These are phyloP conservation scores for Amanita molliuscula DNA, from an alignment of 768 basidiomycete species.

Conservation along the genomic window DNA sequence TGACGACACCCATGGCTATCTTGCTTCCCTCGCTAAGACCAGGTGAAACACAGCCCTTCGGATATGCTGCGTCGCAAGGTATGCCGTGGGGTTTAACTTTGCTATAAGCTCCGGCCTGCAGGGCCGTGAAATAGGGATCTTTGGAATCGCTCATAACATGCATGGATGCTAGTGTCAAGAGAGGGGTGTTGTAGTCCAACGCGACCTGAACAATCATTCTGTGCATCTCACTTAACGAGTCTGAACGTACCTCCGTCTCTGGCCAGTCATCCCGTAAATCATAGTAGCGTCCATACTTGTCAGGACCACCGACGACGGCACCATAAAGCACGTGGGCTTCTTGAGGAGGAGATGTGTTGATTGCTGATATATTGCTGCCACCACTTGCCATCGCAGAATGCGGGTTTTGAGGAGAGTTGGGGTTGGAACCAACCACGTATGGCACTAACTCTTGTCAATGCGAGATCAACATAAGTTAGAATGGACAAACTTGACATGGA, in stretches of 20 bases:
- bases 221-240: not conserved
- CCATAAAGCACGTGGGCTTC: slow-evolving; percentile 80
- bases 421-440: slow-evolving; percentile 83
- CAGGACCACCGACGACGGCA: slow-evolving; percentile 82
- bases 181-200: slow-evolving; percentile 85
- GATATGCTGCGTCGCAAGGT: slow-evolving; percentile 73
- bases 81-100: slow-evolving; percentile 50
- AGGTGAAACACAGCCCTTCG: slow-evolving; percentile 36
- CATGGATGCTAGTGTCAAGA: slow-evolving; percentile 79
- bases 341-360: slow-evolving; percentile 61
- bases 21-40: slow-evolving; percentile 49
- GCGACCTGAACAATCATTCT: slow-evolving; percentile 36
- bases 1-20: slow-evolving; percentile 61
- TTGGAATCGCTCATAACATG: slow-evolving; percentile 52
- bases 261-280: slow-evolving; percentile 88
- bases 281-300: slow-evolving; percentile 63
- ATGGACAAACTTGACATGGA: slow-evolving; percentile 64
- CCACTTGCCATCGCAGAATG: slow-evolving; percentile 88
- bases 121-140: slow-evolving; percentile 71
- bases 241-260: slow-evolving; percentile 58
- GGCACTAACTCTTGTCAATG: slow-evolving; percentile 33
- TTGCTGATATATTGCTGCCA: slow-evolving; percentile 54
- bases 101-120: slow-evolving; percentile 59
- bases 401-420: slow-evolving; percentile 85
- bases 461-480: not conserved